Conservation (phyloP, 179 eudicot genomes). For the Nepenthes alata region DNA sequence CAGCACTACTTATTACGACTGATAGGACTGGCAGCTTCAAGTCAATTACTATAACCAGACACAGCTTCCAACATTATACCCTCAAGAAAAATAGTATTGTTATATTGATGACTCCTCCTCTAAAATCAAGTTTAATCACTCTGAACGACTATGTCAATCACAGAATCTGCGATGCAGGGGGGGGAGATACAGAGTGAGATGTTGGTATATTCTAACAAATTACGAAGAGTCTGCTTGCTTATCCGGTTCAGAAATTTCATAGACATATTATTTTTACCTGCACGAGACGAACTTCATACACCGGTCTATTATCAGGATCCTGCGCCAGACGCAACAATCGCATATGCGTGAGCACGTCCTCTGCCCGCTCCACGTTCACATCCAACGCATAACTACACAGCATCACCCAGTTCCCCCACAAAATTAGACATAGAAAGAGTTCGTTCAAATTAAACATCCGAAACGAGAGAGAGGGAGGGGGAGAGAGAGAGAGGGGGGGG, state of each 20-base stretch:
- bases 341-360: slow-evolving; percentile 71
- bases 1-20: no score
- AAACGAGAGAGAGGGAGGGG: not conserved
- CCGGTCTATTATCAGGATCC: slow-evolving; percentile 39
- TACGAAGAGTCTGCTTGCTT: not conserved
- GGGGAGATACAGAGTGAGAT: not conserved
- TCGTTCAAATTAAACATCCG: not conserved
- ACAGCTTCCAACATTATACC: no score
- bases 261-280: slow-evolving; percentile 30
- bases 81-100: no score
- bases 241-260: not conserved
- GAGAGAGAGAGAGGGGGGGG: not conserved
- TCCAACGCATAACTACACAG: slow-evolving; percentile 58
- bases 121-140: no score
- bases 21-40: no score
- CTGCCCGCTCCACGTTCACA: slow-evolving; percentile 68
- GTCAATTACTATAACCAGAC: no score
- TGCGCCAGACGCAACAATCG: slow-evolving; percentile 49
- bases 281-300: slow-evolving; percentile 53
- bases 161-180: no score
- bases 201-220: not conserved
- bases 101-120: no score
- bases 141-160: no score
- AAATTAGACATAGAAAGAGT: not conserved
- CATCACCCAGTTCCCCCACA: not conserved